Conservation (phyloP, 257 asterid genomes). For the Craterostigma plantagineum region DNA sequence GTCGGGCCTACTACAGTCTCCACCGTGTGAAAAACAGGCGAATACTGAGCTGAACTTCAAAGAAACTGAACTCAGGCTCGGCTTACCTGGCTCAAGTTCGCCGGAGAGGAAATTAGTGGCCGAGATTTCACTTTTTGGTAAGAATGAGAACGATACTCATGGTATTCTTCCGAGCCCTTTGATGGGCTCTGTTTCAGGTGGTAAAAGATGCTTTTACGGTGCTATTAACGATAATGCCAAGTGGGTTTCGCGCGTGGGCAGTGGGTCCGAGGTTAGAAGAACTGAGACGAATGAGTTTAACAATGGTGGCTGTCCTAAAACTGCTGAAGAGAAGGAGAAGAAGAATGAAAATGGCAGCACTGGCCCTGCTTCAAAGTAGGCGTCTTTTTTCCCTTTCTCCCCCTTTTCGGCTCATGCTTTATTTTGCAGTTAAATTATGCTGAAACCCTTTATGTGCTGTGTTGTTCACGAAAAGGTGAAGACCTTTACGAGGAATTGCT, state of each 20-base stretch:
- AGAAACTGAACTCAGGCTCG: conserved; percentile 75
- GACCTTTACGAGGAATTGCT: no score
- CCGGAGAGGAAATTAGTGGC: conserved; percentile 25
- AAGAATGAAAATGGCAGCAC: conserved; percentile 24
- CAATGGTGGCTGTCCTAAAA: conserved; percentile 9
- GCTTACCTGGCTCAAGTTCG: conserved; percentile 58
- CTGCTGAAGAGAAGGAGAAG: conserved; percentile 16
- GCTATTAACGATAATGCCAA: conserved; percentile 56
- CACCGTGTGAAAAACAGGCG: no score
- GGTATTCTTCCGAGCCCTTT: conserved; percentile 15
- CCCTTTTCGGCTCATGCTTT: no score
- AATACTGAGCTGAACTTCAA: conserved; percentile 17
- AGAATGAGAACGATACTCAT: conserved; percentile 13
- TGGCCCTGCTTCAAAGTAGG: conserved; percentile 58
- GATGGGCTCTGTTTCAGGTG: conserved; percentile 34
- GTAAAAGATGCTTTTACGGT: conserved; percentile 60
- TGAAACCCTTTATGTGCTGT: no score
- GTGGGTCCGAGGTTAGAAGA: conserved; percentile 13
- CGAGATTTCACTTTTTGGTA: conserved; percentile 42
- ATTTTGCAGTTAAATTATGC: no score
- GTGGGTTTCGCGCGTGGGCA: conserved; percentile 24
- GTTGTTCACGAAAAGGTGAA: no score
- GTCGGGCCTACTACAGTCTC: no score
- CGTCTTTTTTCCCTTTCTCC: conserved; percentile 7
- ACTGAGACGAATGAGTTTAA: conserved; percentile 17